Percentiles rank a stretch among this genome's conserved stretches.
Conservation (phyloP, 1,139 yeast species). For the Groenewaldozyma sp. region DNA sequence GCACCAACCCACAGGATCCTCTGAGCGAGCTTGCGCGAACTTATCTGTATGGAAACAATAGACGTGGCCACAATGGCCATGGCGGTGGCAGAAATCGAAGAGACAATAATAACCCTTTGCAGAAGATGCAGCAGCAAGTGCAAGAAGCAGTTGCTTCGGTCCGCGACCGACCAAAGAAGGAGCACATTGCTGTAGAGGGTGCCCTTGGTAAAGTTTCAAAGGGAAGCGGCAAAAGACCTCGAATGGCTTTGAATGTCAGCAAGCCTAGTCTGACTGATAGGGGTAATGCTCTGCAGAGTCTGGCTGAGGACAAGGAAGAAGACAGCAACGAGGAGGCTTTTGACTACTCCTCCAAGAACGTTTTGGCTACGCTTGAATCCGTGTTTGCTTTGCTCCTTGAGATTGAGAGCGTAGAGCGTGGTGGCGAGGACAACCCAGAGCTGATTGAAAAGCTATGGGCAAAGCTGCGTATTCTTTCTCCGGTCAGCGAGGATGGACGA, state of each 20-base stretch:
- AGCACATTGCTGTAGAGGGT: slow-evolving; percentile 70
- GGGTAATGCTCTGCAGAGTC: slow-evolving; percentile 11
- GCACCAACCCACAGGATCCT: slow-evolving; percentile 35
- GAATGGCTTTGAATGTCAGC: slow-evolving; percentile 67
- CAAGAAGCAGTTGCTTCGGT: slow-evolving; percentile 95
- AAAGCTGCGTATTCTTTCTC: slow-evolving; percentile 57
- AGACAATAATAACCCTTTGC: slow-evolving; percentile 70
- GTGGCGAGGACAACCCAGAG: slow-evolving; percentile 29
- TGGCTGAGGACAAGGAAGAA: slow-evolving; percentile 7
- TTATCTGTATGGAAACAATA: slow-evolving; percentile 59
- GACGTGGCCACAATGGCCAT: slow-evolving; percentile 80
- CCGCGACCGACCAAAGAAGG: slow-evolving; percentile 74
- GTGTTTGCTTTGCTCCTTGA: slow-evolving; percentile 71
- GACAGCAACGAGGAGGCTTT: slow-evolving; percentile 22
- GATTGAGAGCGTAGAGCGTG: slow-evolving; percentile 77
- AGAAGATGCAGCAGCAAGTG: slow-evolving; percentile 97
- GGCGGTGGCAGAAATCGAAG: slow-evolving; percentile 75
- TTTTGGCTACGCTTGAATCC: slow-evolving; percentile 49
- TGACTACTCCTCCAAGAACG: slow-evolving; percentile 9
- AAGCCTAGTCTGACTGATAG: slow-evolving; percentile 8
- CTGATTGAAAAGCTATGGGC: slow-evolving; percentile 52
- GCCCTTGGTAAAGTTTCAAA: slow-evolving; percentile 83
- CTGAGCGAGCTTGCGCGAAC: slow-evolving; percentile 78
- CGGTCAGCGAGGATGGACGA: slow-evolving; percentile 35
- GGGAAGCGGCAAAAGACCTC: slow-evolving; percentile 77